Evolutionary conservation across 371 early-diverging fungal species (phyloP).

Genomic region (Syncephalis plumigaleata): DNA sequence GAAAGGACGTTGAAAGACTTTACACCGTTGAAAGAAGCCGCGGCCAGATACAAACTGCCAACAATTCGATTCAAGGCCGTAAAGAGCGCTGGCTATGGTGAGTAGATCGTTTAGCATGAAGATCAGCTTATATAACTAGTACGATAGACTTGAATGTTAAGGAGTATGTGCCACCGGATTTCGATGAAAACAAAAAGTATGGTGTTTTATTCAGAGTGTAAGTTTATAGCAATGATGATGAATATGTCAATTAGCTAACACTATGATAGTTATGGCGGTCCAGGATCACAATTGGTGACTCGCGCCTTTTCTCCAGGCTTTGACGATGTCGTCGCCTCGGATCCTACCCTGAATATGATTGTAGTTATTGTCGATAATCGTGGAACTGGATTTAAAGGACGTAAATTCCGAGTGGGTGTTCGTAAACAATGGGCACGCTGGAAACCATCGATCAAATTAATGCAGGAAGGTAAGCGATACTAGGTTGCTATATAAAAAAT

Average conservation of each 20-base stretch:
- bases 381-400: conserved; percentile 46
- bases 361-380: conserved; percentile 17
- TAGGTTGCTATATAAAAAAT: too few species aligned
- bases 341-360: conserved; percentile 29
- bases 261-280: conserved; percentile 73
- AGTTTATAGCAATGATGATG: background rate
- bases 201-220: conserved; percentile 42
- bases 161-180: conserved; percentile 67
- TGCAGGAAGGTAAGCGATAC: conserved; percentile 36
- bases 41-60: conserved; percentile 36
- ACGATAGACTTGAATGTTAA: conserved; percentile 62
- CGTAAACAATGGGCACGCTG: conserved; percentile 54
- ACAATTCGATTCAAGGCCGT: conserved; percentile 29
- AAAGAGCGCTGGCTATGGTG: conserved; percentile 30
- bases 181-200: conserved; percentile 50
- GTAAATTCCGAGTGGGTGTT: conserved; percentile 61
- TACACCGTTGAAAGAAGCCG: conserved; percentile 13
- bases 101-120: conserved; percentile 1
- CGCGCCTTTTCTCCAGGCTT: conserved; percentile 50
- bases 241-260: background rate
- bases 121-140: background rate
- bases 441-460: conserved; percentile 79
- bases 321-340: conserved; percentile 44
- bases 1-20: conserved; percentile 36
- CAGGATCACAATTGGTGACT: conserved; percentile 71